Percentiles rank a stretch among this genome's conserved stretches.
phyloP scores from a whole-genome alignment of 2,329 filamentous ascomycete genomes.

The Zasmidium angulare region DNA sequence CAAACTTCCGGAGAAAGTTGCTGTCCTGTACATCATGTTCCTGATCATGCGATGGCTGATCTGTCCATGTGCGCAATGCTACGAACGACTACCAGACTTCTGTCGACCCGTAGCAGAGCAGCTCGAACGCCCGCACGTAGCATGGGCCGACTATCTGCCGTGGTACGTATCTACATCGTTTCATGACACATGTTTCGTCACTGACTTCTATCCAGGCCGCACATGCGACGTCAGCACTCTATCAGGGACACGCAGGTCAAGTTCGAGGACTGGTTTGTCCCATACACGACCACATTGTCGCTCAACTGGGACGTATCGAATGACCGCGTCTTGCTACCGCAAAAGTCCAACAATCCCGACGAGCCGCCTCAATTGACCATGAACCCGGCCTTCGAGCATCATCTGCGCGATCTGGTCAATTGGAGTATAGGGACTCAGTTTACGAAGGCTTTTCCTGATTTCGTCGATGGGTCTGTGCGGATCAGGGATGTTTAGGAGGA shows the following conservation, averaged over 20 bases:
- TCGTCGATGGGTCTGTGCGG: slow-evolving; percentile 30
- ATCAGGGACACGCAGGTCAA: slow-evolving; percentile 41
- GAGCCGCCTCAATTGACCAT: slow-evolving; percentile 63
- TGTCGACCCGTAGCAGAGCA: slow-evolving; percentile 66
- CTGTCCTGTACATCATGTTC: slow-evolving; percentile 83
- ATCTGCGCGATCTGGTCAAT: slow-evolving; percentile 72
- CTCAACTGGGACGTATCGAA: slow-evolving; percentile 84
- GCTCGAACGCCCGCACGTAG: slow-evolving; percentile 66
- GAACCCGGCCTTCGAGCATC: slow-evolving; percentile 82
- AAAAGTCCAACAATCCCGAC: slow-evolving; percentile 21
- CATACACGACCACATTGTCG: slow-evolving; percentile 72
- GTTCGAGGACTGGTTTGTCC: slow-evolving; percentile 81
- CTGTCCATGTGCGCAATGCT: slow-evolving; percentile 74
- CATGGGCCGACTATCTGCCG: slow-evolving; percentile 80
- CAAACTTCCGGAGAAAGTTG: slow-evolving; percentile 77
- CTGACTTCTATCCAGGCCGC: slow-evolving; percentile 49
- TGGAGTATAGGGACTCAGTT: slow-evolving; percentile 71
- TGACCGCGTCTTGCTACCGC: slow-evolving; percentile 61
- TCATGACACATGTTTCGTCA: neutral
- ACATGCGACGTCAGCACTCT: slow-evolving; percentile 66
- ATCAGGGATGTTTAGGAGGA: slow-evolving; percentile 23
- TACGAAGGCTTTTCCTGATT: slow-evolving; percentile 28
- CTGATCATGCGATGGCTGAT: slow-evolving; percentile 81
- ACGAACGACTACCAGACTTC: slow-evolving; percentile 74
- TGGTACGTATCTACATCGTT: slow-evolving; percentile 49